phyloP scores from a whole-genome alignment of 2,329 filamentous ascomycete species.

The Aspergillaceae sp. region DNA sequence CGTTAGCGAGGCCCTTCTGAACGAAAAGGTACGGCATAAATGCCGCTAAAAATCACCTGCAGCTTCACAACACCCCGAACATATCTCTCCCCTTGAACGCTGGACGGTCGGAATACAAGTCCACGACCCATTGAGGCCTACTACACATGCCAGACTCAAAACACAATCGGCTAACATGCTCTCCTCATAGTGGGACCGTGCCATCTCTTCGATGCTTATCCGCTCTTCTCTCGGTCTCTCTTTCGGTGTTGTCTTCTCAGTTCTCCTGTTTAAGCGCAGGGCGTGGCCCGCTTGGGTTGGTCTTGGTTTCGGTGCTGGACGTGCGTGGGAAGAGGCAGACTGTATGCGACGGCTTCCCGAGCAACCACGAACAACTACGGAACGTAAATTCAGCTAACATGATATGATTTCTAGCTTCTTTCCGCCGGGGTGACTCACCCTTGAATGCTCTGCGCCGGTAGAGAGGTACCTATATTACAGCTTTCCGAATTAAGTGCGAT shows the following conservation, averaged over 20 bases:
- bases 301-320: constrained; percentile 86
- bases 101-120: neutral
- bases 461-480: constrained; percentile 8
- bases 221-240: constrained; percentile 91
- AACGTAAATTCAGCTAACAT: constrained; percentile 5
- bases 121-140: neutral
- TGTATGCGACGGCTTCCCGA: constrained; percentile 40
- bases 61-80: neutral
- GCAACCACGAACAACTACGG: no score
- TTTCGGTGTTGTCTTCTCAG: constrained; percentile 97
- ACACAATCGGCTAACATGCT: constrained; percentile 10
- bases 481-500: constrained; percentile 25
- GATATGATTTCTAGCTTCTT: constrained; percentile 26
- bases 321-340: constrained; percentile 98
- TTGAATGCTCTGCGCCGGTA: constrained; percentile 31
- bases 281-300: constrained; percentile 96
- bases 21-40: constrained; percentile 73
- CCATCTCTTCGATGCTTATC: constrained; percentile 94
- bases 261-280: constrained; percentile 94
- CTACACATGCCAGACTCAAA: neutral
- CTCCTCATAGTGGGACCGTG: constrained; percentile 79
- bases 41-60: neutral
- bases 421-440: constrained; percentile 36
- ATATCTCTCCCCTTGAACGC: neutral
- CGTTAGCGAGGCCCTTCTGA: constrained; percentile 93